Percentiles rank a stretch among this genome's conserved stretches.
Evolutionary conservation across 495 filamentous ascomycete species (phyloP).

Genomic region (Neurospora sublineolata): DNA sequence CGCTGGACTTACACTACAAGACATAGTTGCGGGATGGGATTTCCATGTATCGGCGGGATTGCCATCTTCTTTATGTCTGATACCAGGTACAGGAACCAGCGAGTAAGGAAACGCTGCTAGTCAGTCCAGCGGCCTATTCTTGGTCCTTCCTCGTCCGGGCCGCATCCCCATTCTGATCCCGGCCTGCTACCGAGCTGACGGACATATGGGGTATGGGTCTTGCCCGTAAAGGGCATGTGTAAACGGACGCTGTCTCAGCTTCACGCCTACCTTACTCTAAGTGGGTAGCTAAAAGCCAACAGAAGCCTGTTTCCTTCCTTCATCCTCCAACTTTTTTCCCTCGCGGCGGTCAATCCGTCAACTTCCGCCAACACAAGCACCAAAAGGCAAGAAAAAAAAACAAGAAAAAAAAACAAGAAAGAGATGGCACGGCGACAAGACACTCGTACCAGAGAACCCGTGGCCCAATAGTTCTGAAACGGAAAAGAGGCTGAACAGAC

Average conservation of each 20-base stretch:
- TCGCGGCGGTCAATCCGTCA: constrained; percentile 11
- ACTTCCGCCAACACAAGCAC: not conserved
- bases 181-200: not conserved
- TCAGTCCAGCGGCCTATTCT: not conserved
- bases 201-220: not conserved
- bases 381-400: not conserved
- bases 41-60: not conserved
- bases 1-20: not conserved
- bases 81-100: not conserved
- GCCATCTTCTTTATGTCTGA: not conserved
- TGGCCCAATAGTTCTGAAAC: not conserved
- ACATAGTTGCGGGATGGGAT: not conserved
- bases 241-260: not conserved
- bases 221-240: not conserved
- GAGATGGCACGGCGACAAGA: not conserved
- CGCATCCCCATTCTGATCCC: not conserved
- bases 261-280: not conserved
- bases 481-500: not conserved
- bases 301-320: not conserved
- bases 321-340: not conserved
- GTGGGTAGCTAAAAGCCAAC: not conserved
- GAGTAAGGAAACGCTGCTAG: not conserved
- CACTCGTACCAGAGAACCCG: not conserved
- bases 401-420: not conserved
- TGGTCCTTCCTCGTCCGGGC: not conserved